A percentile compares a stretch with the other conserved stretches of the same genome.
Evolutionary conservation across 176 grass and related monocot species (phyloP).

Genomic region (Echinochloa phyllopogon): DNA sequence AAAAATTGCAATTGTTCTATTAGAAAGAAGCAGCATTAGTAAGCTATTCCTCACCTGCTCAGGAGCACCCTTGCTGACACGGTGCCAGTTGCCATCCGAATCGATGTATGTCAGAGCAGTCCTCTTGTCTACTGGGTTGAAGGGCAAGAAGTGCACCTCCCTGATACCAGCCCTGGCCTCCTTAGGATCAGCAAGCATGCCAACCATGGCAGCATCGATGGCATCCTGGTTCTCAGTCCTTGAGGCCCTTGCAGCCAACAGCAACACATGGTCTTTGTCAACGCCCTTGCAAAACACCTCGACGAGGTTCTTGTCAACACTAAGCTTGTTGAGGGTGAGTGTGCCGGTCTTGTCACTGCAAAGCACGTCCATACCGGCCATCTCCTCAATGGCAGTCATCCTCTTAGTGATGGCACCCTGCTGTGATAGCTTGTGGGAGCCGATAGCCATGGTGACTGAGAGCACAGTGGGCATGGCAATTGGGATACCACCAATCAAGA

Average conservation of each 20-base stretch:
- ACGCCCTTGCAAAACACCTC: slow-evolving; percentile 88
- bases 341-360: slow-evolving; percentile 98
- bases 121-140: slow-evolving; percentile 99
- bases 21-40: neutral
- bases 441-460: slow-evolving; percentile 96
- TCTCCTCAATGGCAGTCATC: slow-evolving; percentile 98
- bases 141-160: slow-evolving; percentile 97
- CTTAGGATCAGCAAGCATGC: slow-evolving; percentile 98
- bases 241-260: slow-evolving; percentile 80
- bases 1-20: neutral
- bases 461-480: slow-evolving; percentile 97
- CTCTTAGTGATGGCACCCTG: slow-evolving; percentile 98
- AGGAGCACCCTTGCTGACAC: slow-evolving; percentile 96
- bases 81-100: slow-evolving; percentile 79
- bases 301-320: slow-evolving; percentile 86
- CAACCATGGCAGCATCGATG: slow-evolving; percentile 98
- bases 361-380: slow-evolving; percentile 97
- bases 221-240: slow-evolving; percentile 96
- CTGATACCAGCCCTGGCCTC: slow-evolving; percentile 95
- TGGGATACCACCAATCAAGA: slow-evolving; percentile 96
- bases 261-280: slow-evolving; percentile 84
- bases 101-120: slow-evolving; percentile 96
- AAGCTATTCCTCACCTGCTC: slow-evolving; percentile 67
- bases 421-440: slow-evolving; percentile 93
- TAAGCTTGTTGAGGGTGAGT: slow-evolving; percentile 93